These are phyloP conservation scores for Penicillium sp. DNA, from an alignment of 2,329 filamentous ascomycete genomes.

Conservation along the genomic window DNA sequence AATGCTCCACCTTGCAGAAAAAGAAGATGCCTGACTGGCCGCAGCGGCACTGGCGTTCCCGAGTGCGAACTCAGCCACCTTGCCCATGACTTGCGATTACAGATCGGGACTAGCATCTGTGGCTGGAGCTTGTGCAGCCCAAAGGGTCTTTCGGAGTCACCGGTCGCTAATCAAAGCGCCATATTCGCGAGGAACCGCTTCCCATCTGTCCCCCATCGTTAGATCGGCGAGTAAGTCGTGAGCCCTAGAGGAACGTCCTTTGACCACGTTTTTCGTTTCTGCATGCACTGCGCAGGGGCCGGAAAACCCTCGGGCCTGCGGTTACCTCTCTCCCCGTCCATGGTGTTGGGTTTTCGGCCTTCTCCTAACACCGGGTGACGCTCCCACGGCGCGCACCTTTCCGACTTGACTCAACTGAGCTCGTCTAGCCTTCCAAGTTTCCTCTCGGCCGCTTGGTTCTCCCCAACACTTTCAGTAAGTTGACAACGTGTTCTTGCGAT, in stretches of 20 bases:
- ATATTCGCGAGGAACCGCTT: background rate
- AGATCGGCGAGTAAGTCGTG: background rate
- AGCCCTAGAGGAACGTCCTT: background rate
- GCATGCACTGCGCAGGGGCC: conserved; percentile 9
- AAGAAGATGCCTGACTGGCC: background rate
- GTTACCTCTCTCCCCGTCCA: background rate
- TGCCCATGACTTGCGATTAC: background rate
- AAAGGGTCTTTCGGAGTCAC: background rate
- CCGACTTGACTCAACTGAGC: background rate
- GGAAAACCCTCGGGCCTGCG: background rate
- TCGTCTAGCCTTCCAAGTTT: background rate
- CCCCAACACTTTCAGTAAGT: background rate
- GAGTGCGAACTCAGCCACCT: background rate
- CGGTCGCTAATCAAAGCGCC: background rate
- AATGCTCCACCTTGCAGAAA: background rate
- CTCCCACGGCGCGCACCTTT: background rate
- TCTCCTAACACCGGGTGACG: background rate
- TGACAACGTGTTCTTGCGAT: background rate
- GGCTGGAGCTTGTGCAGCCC: background rate
- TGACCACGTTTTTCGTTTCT: conserved; percentile 7
- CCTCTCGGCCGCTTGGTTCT: background rate
- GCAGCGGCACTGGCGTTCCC: conserved; percentile 1
- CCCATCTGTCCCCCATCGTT: background rate
- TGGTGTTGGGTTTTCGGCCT: background rate
- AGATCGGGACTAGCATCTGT: background rate